Conservation (phyloP, 2,329 filamentous ascomycete genomes). For the Colletotrichum ledebouriae region DNA sequence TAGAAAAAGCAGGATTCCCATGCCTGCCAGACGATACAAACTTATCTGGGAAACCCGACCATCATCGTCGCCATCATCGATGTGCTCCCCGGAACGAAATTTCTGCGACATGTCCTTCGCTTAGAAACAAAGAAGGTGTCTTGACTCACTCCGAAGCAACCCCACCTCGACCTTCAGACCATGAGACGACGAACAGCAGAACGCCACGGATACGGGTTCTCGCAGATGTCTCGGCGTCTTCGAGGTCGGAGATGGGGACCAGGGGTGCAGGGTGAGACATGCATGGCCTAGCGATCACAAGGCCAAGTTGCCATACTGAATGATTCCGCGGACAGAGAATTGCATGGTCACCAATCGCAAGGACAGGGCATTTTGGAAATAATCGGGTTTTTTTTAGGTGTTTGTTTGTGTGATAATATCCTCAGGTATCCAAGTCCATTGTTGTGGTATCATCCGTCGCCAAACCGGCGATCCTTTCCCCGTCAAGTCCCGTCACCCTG, state of each 20-base stretch:
- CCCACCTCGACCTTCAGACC: neutral
- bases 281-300: constrained; percentile 31
- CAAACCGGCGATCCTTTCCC: neutral
- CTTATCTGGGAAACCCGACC: neutral
- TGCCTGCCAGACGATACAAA: neutral
- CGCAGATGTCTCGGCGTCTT: constrained; percentile 13
- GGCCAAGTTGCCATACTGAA: neutral
- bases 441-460: constrained; percentile 35
- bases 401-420: constrained; percentile 17
- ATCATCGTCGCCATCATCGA: neutral
- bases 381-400: neutral
- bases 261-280: constrained; percentile 32
- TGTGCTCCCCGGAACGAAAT: neutral
- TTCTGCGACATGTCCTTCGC: neutral
- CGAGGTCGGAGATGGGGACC: neutral
- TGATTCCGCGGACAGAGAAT: neutral
- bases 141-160: constrained; percentile 27
- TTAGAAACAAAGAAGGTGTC: neutral
- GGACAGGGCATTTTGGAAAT: neutral
- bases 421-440: constrained; percentile 8
- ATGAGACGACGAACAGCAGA: constrained; percentile 14
- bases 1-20: neutral
- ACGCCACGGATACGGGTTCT: constrained; percentile 30
- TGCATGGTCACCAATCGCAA: neutral
- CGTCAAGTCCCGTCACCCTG: constrained; percentile 2